These are phyloP conservation scores for Hylodesmum podocarpum DNA, from an alignment of 306 rosid species.

Conservation along the genomic window DNA sequence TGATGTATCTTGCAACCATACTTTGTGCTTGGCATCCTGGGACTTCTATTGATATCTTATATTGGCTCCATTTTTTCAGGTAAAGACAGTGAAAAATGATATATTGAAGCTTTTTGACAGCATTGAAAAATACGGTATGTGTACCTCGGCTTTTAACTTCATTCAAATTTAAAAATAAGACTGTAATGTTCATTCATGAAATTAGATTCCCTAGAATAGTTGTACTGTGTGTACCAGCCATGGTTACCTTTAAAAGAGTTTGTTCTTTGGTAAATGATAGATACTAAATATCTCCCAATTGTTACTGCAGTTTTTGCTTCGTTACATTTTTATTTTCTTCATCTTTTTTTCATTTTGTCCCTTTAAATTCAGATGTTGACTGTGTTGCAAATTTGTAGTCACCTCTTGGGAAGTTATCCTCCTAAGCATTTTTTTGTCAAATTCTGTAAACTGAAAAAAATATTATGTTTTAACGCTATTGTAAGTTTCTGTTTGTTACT, in stretches of 20 bases:
- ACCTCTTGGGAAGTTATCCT: not conserved
- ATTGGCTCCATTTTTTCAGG: conserved; percentile 50
- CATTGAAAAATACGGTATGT: conserved; percentile 93
- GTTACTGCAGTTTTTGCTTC: not conserved
- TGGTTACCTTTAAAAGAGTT: not conserved
- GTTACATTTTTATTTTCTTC: not conserved
- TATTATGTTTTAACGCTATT: not conserved
- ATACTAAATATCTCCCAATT: not conserved
- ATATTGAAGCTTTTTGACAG: conserved; percentile 91
- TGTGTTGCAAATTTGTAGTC: not conserved
- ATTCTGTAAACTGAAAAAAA: not conserved
- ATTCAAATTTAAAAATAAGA: not conserved
- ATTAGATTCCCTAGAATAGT: not conserved
- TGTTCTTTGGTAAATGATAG: not conserved
- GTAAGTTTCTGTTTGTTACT: not conserved
- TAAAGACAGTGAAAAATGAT: conserved; percentile 72
- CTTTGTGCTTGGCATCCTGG: not conserved
- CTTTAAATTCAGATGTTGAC: not conserved
- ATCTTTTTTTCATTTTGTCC: not conserved
- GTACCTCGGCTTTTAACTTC: not conserved
- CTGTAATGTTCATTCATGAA: not conserved
- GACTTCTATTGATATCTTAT: conserved; percentile 32
- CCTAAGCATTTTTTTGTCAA: not conserved
- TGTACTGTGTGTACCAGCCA: not conserved
- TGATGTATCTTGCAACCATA: conserved; percentile 7